Percentiles rank a stretch among this genome's conserved stretches.
These are phyloP conservation scores for Houttuynia cordata DNA, from an alignment of 164 flowering plant genomes.

Conservation along the genomic window DNA sequence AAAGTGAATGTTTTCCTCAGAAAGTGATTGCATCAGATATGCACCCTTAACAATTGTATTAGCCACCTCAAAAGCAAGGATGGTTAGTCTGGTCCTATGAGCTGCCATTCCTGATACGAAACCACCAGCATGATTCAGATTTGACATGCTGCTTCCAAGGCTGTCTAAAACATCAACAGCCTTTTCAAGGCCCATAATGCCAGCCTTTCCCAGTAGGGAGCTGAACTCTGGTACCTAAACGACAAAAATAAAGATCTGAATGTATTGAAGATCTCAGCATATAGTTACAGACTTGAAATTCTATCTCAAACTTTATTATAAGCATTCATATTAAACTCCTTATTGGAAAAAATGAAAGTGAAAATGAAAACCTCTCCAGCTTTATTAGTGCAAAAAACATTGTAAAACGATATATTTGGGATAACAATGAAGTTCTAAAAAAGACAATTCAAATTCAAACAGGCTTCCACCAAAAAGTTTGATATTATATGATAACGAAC, in stretches of 20 bases:
- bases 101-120: conserved; percentile 60
- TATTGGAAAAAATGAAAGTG: no score
- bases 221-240: conserved; percentile 68
- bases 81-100: conserved; percentile 63
- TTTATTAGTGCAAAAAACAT: no score
- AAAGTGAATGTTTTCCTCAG: conserved; percentile 51
- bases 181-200: conserved; percentile 62
- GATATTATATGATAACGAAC: no score
- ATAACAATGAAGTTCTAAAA: no score
- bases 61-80: conserved; percentile 86
- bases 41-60: conserved; percentile 82
- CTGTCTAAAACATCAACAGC: conserved; percentile 86
- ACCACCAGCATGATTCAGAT: conserved; percentile 43
- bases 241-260: background rate
- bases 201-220: conserved; percentile 72
- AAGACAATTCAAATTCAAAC: no score
- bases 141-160: conserved; percentile 89
- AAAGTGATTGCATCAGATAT: conserved; percentile 74
- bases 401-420: no score
- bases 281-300: background rate
- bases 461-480: no score
- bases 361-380: no score
- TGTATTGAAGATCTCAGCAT: background rate
- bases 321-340: no score
- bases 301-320: no score